Evolutionary conservation across 805 yeast species (phyloP).

Genomic region (Metschnikowia arizonensis): DNA sequence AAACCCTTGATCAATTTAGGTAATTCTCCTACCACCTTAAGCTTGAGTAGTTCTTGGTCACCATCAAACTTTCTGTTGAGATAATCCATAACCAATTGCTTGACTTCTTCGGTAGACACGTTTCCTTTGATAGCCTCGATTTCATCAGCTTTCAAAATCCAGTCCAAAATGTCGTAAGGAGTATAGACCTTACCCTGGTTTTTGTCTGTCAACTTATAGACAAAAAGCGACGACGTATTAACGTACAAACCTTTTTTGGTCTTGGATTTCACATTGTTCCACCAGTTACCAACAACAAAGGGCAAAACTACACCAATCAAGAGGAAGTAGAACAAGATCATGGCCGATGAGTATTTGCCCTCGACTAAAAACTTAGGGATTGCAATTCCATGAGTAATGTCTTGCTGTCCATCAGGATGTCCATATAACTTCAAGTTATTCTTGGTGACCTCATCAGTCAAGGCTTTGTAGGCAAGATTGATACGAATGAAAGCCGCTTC

Average conservation of each 20-base stretch:
- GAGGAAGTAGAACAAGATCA: slow-evolving; percentile 59
- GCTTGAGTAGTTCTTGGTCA: slow-evolving; percentile 36
- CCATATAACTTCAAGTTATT: slow-evolving; percentile 85
- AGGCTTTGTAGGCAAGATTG: slow-evolving; percentile 88
- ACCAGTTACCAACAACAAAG: slow-evolving; percentile 78
- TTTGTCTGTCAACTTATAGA: slow-evolving; percentile 67
- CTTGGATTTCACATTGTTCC: slow-evolving; percentile 75
- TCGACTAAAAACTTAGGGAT: slow-evolving; percentile 88
- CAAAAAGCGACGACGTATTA: slow-evolving; percentile 75
- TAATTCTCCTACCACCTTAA: slow-evolving; percentile 56
- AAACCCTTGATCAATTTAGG: slow-evolving; percentile 67
- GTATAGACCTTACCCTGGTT: slow-evolving; percentile 66
- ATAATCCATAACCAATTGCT: slow-evolving; percentile 51
- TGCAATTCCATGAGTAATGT: slow-evolving; percentile 88
- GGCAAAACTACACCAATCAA: slow-evolving; percentile 81
- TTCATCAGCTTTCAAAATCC: slow-evolving; percentile 68
- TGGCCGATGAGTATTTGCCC: slow-evolving; percentile 64
- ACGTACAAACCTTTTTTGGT: slow-evolving; percentile 82
- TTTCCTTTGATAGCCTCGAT: slow-evolving; percentile 42
- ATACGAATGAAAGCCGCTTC: slow-evolving; percentile 78
- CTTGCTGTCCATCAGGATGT: slow-evolving; percentile 97
- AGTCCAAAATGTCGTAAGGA: slow-evolving; percentile 51
- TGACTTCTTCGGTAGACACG: slow-evolving; percentile 45
- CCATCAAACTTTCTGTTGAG: slow-evolving; percentile 45
- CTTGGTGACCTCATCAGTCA: slow-evolving; percentile 83